Evolutionary conservation across 2,329 filamentous ascomycete genomes (phyloP), one percentile per base, ranked within the genome.

Genomic region (Lasiodiplodia gonubiensis): DNA sequence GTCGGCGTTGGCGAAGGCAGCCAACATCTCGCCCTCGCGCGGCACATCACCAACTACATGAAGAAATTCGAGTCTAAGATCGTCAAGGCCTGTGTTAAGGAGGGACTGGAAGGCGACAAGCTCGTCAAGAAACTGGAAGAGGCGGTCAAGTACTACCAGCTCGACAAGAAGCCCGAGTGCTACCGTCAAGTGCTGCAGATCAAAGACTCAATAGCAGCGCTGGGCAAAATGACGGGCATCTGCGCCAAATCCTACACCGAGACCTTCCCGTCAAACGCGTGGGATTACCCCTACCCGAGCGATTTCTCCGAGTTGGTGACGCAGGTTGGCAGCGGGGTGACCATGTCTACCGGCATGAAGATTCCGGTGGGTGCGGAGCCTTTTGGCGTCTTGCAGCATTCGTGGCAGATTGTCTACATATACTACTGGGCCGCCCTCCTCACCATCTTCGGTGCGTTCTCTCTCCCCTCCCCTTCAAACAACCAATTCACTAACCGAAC

Each of bases 1-100:
- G 84, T 89, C 16, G 83, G 90, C 7, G 83, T 89, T n/a, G 84
- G 89, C 53, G 88, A 90, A 72, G 88, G 86, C 16, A 81, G 84
- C 48, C 87, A 86, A 7, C 87, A 90, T 70, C 84, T 89, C 57
- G 77, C 84, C 14, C 78, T 84, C 2, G 76, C 84, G 46, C 79
- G 79, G 39, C 79, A 79, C 54, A 81, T 83, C 7, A 74, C 83
- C 25, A 82, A 83, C 67, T 83, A 81, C 67, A 74, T 79, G 60
- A 72, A 71, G 25, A 80, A 83, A 67, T 73, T 82, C 52, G 73
- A 75, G 11, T 71, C 79, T 25, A 79, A 77, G 11, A 75, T 82
- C 30, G 68, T 76, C 37, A 77, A 79, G 67, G 78, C 79, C 54
- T 84, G 76, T 51, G 37, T 72, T 3, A 39, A 60, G 1, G 69